Percentiles rank a stretch among this genome's conserved stretches.
These are phyloP conservation scores for Picea engelmannii DNA, from an alignment of 83 land plant genomes.

Conservation along the genomic window DNA sequence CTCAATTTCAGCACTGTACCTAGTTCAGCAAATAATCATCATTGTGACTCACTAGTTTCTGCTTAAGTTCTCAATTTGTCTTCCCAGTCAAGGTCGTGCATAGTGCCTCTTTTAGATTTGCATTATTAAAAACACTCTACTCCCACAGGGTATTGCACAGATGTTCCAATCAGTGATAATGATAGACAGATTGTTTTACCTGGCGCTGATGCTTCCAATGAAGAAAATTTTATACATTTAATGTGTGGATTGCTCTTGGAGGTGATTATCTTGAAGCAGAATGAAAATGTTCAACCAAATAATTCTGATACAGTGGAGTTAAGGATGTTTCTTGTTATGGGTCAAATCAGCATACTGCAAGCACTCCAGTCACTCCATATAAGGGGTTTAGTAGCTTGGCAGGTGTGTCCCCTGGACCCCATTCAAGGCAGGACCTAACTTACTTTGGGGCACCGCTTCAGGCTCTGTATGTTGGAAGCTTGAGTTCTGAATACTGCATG, in stretches of 20 bases:
- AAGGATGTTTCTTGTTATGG: not conserved
- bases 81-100: not conserved
- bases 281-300: slow-evolving; percentile 1
- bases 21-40: not conserved
- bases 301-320: not conserved
- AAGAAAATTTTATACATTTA: slow-evolving; percentile 1
- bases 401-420: not conserved
- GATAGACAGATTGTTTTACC: not conserved
- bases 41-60: not conserved
- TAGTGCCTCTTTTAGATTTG: not conserved
- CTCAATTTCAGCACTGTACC: not conserved
- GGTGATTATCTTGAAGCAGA: not conserved
- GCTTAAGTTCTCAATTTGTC: not conserved
- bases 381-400: not conserved
- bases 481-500: not conserved
- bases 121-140: not conserved
- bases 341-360: not conserved
- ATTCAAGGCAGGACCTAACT: not conserved
- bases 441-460: not conserved
- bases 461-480: slow-evolving; percentile 14
- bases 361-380: not conserved
- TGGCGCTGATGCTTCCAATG: not conserved
- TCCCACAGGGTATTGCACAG: not conserved
- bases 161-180: not conserved
- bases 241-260: slow-evolving; percentile 3